phyloP scores from a whole-genome alignment of 169 alveolate species.

The Plasmodium ovale region DNA sequence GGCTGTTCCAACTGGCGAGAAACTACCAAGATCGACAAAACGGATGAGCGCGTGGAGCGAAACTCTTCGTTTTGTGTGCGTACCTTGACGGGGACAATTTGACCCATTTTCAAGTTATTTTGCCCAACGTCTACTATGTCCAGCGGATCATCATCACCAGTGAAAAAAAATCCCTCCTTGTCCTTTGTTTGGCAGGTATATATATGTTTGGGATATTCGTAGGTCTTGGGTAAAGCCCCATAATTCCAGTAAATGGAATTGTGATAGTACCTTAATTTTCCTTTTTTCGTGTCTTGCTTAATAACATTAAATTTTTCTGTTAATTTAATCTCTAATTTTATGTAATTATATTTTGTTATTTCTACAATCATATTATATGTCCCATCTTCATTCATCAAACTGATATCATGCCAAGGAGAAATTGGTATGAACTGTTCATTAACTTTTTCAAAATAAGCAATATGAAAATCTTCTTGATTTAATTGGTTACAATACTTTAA shows the following conservation, averaged over 20 bases:
- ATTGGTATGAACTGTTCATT: constrained; percentile 30
- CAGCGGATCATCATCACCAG: constrained; percentile 68
- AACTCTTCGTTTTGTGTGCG: background rate
- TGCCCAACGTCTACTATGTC: constrained; percentile 58
- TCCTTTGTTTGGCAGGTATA: background rate
- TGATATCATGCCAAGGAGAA: constrained; percentile 71
- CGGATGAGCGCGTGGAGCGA: background rate
- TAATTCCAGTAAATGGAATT: constrained; percentile 69
- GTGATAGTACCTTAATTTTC: constrained; percentile 56
- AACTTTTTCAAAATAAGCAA: constrained; percentile 36
- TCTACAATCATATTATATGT: constrained; percentile 66
- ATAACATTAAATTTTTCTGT: constrained; percentile 57
- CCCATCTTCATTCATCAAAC: constrained; percentile 56
- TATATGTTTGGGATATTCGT: constrained; percentile 62
- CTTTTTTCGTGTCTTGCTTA: constrained; percentile 70
- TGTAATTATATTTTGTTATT: constrained; percentile 60
- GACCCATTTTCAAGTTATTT: constrained; percentile 31
- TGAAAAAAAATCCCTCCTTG: constrained; percentile 13
- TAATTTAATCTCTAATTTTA: constrained; percentile 53
- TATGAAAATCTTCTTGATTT: constrained; percentile 40
- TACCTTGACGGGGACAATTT: constrained; percentile 69
- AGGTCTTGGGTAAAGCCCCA: constrained; percentile 64
- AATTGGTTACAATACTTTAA: constrained; percentile 44
- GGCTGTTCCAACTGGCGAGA: no score
- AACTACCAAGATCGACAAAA: no score